A percentile compares a stretch with the other conserved stretches of the same genome.
Conservation (phyloP, 768 basidiomycete genomes). For the Amanita brunnescens region DNA sequence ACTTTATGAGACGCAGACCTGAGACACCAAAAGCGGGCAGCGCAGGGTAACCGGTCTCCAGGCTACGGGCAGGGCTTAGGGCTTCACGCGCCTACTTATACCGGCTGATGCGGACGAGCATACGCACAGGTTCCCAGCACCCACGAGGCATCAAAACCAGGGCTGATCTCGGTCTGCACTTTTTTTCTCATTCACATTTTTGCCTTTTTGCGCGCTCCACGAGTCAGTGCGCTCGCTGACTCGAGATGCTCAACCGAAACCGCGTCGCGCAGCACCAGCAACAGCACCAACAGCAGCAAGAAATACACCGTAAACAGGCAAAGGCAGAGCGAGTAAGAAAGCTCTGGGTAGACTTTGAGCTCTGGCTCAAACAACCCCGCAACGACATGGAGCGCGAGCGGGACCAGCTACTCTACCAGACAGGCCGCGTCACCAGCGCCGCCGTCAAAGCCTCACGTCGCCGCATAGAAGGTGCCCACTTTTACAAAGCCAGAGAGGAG, state of each 20-base stretch:
- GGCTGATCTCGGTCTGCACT: background rate
- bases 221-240: constrained; percentile 20
- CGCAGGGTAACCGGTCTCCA: too few species aligned
- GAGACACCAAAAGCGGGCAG: background rate
- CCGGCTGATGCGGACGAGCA: too few species aligned
- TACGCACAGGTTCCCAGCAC: too few species aligned
- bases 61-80: background rate
- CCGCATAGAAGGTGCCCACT: constrained; percentile 24
- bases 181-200: constrained; percentile 1
- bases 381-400: constrained; percentile 22
- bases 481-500: constrained; percentile 25
- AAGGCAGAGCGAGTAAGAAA: constrained; percentile 18
- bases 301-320: constrained; percentile 8
- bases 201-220: constrained; percentile 24
- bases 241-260: constrained; percentile 13
- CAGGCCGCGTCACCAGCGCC: constrained; percentile 21
- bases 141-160: constrained; percentile 5
- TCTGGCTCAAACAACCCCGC: constrained; percentile 20
- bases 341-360: constrained; percentile 28
- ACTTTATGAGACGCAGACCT: background rate
- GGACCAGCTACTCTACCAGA: constrained; percentile 14
- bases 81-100: background rate
- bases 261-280: constrained; percentile 12
- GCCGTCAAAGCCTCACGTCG: constrained; percentile 17
- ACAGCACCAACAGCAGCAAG: constrained; percentile 12